A percentile compares a stretch with the other conserved stretches of the same genome.
Conservation (phyloP, 192 early-diverging fungal genomes). For the Coemansia sp. region DNA sequence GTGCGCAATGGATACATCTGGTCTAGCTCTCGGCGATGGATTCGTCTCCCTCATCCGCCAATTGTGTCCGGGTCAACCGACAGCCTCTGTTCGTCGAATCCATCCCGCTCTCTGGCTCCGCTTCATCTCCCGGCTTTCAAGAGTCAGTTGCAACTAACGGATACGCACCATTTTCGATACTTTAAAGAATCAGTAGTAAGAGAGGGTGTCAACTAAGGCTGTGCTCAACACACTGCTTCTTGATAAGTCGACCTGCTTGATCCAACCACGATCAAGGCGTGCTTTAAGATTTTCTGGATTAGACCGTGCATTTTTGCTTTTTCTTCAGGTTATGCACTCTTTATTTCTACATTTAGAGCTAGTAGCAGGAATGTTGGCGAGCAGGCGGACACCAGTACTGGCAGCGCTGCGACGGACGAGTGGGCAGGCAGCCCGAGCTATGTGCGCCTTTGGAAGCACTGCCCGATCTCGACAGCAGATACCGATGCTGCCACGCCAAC, state of each 20-base stretch:
- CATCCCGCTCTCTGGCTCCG: conserved; percentile 44
- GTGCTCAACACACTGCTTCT: neutral
- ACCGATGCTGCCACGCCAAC: neutral
- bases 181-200: conserved; percentile 20
- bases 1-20: too few species aligned
- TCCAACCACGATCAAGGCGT: neutral
- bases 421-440: neutral
- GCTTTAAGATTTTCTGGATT: neutral
- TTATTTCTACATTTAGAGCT: neutral
- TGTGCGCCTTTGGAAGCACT: neutral
- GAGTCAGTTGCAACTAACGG: conserved; percentile 11
- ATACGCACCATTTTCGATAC: conserved; percentile 49
- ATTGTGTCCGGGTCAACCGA: too few species aligned
- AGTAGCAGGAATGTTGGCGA: neutral
- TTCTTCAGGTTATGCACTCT: neutral
- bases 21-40: too few species aligned
- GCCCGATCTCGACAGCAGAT: neutral
- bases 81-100: conserved; percentile 49
- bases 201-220: conserved; percentile 1
- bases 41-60: too few species aligned
- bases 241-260: neutral
- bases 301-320: neutral
- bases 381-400: neutral
- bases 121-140: neutral
- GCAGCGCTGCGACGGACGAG: neutral